Evolutionary conservation across 2,329 filamentous ascomycete genomes (phyloP), one percentile per base, ranked within the genome.

Genomic region (Chaetomiaceae sp.): DNA sequence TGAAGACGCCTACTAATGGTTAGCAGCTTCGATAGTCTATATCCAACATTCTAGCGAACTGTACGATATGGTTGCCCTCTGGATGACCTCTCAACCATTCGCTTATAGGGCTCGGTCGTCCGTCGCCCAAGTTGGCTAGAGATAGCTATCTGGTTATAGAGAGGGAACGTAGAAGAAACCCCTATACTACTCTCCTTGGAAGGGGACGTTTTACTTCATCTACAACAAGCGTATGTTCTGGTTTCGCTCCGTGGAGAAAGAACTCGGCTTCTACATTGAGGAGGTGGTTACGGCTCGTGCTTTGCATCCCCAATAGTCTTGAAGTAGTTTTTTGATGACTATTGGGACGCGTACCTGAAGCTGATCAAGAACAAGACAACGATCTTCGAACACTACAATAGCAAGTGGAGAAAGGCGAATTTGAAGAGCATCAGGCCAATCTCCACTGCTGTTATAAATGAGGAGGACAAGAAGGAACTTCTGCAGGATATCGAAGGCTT

Each of bases 401-500:
- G n/a, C 20, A 37, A 56, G 12, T 64, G 52, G 63, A 61, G 41
- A 59, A 60, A 45, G 54, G 56, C 34, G 39, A 58, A 31, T 27
- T 55, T 51, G 48, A 46, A 54, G 43, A 40, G 54, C 35, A 60
- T 65, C 37, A 49, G 56, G 50, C 53, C 50, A 6, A 42, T 58
- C 19, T 54, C 55, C 30, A 60, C 56, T 19, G 42, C 60, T 34
- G 50, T 62, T 16, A 49, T 60, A 16, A 38, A 49, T 44, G 35
- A 51, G 43, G 20, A 50, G 44, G 35, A 55, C 33, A 56, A 56
- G 42, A 34, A 52, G 25, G 50, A 41, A 41, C 41, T 70, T 25
- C 48, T 70, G 8, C 53, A 56, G 43, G 66, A 72, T 52, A 59
- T 67, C 16, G 58, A 66, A 33, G 60, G 67, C 42, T 73, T 70